Conservation (phyloP, 345 rosid genomes). For the Eutrema japonicum region DNA sequence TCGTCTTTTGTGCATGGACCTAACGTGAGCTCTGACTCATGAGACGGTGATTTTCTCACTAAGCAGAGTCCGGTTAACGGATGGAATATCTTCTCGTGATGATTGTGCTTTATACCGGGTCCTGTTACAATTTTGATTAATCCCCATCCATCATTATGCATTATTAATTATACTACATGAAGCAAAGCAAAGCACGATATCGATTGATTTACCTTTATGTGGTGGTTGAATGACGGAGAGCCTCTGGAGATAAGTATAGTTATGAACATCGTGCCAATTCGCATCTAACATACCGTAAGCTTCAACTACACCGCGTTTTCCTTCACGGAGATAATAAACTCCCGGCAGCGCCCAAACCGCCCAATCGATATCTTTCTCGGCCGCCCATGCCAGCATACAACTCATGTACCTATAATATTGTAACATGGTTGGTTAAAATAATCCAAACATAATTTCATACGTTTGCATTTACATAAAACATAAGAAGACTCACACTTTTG, state of each 20-base stretch:
- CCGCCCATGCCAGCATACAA: slow-evolving; percentile 76
- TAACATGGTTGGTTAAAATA: not conserved
- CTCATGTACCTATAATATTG: slow-evolving; percentile 53
- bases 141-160: not conserved
- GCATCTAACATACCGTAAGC: slow-evolving; percentile 64
- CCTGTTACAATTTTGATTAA: slow-evolving; percentile 52
- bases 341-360: slow-evolving; percentile 83
- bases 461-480: not conserved
- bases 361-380: slow-evolving; percentile 87
- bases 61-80: slow-evolving; percentile 80
- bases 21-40: slow-evolving; percentile 51
- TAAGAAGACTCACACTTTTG: no score
- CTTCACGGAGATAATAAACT: slow-evolving; percentile 79
- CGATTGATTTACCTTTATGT: slow-evolving; percentile 51
- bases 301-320: slow-evolving; percentile 64
- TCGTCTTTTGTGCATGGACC: slow-evolving; percentile 71
- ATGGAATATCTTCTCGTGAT: slow-evolving; percentile 75
- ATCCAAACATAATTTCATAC: not conserved
- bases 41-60: slow-evolving; percentile 47
- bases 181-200: not conserved
- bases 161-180: no score
- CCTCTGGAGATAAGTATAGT: slow-evolving; percentile 56
- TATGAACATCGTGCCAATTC: slow-evolving; percentile 64
- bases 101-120: slow-evolving; percentile 62
- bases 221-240: slow-evolving; percentile 69